Percentiles rank a stretch among this genome's conserved stretches.
Conservation (phyloP, 352 stramenopile genomes). For the Phytophthora pinifolia region DNA sequence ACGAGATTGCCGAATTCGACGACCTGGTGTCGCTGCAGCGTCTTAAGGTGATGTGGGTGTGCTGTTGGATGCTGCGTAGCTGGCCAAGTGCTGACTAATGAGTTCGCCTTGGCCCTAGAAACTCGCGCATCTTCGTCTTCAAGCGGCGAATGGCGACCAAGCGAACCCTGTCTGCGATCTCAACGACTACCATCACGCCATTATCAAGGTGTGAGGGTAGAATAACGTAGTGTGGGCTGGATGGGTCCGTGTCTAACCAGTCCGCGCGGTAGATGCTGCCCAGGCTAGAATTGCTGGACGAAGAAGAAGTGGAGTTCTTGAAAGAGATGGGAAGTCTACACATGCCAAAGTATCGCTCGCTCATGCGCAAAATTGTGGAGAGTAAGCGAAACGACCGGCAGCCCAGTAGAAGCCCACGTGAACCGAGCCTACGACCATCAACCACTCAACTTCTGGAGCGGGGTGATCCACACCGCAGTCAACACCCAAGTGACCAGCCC, state of each 20-base stretch:
- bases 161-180: conserved; percentile 68
- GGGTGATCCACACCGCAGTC: neutral
- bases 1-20: conserved; percentile 48
- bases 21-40: conserved; percentile 47
- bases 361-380: conserved; percentile 40
- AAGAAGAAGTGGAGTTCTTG: conserved; percentile 67
- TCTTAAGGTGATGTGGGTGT: conserved; percentile 39
- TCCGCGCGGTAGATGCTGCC: conserved; percentile 46
- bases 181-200: conserved; percentile 52
- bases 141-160: conserved; percentile 51
- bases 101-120: conserved; percentile 26
- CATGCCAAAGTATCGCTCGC: conserved; percentile 68
- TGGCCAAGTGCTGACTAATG: neutral
- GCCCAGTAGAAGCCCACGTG: conserved; percentile 14
- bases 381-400: conserved; percentile 13
- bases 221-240: too few species aligned
- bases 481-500: conserved; percentile 1
- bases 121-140: conserved; percentile 59
- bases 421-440: neutral
- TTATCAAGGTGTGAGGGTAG: conserved; percentile 43
- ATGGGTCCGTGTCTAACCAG: neutral
- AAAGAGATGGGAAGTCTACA: conserved; percentile 53
- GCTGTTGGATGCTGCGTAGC: neutral
- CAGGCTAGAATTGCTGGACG: conserved; percentile 53
- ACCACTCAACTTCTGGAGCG: neutral